Conservation (phyloP, 441 rosid species). For the Erysimum cheiri region DNA sequence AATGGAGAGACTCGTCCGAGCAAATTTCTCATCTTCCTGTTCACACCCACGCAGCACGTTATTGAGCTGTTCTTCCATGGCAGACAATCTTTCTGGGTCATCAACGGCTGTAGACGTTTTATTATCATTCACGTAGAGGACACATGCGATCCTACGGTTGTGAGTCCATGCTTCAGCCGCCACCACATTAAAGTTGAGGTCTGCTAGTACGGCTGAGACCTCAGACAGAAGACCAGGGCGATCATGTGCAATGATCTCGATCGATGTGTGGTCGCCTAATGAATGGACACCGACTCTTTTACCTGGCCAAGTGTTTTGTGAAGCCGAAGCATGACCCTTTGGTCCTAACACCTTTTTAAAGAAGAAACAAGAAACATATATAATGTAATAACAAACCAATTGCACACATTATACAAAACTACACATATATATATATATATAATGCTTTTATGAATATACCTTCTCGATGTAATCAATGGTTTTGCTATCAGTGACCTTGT, state of each 20-base stretch:
- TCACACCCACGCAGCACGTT: slow-evolving; percentile 73
- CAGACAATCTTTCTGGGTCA: slow-evolving; percentile 63
- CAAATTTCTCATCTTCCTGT: slow-evolving; percentile 62
- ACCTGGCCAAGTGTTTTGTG: slow-evolving; percentile 61
- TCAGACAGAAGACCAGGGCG: slow-evolving; percentile 93
- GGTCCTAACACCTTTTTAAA: slow-evolving; percentile 78
- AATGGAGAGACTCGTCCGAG: slow-evolving; percentile 74
- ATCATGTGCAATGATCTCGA: slow-evolving; percentile 86
- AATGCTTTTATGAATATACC: slow-evolving; percentile 45
- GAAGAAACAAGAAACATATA: background rate
- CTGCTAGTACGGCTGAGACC: slow-evolving; percentile 78
- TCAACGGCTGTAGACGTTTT: slow-evolving; percentile 61
- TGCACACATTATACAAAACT: background rate
- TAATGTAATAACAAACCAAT: background rate
- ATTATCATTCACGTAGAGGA: slow-evolving; percentile 76
- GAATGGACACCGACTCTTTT: slow-evolving; percentile 83
- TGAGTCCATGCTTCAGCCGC: slow-evolving; percentile 99
- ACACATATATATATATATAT: background rate
- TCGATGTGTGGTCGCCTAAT: slow-evolving; percentile 79
- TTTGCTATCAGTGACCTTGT: slow-evolving; percentile 71
- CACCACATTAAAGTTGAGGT: slow-evolving; percentile 79
- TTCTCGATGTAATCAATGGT: slow-evolving; percentile 81
- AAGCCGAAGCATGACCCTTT: slow-evolving; percentile 59
- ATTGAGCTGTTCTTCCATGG: slow-evolving; percentile 84
- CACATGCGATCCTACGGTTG: slow-evolving; percentile 80